phyloP scores from a whole-genome alignment of 306 rosid species.

The Quercus aquifolioides region DNA sequence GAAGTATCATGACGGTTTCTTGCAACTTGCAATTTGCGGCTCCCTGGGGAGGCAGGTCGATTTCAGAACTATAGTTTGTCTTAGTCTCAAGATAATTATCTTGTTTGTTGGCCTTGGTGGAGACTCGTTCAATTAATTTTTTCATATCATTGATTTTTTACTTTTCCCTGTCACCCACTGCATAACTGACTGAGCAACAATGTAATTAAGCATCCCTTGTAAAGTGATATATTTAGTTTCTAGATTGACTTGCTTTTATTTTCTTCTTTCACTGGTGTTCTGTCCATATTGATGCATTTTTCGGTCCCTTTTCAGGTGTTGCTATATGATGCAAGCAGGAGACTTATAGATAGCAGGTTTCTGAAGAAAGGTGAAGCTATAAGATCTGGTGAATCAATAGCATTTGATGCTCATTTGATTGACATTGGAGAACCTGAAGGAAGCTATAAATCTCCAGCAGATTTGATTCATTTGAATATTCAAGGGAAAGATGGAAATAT shows the following conservation, averaged over 20 bases:
- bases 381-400: conserved; percentile 45
- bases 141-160: background rate
- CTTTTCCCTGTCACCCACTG: conserved; percentile 17
- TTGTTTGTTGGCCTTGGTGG: background rate
- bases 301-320: conserved; percentile 41
- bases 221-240: background rate
- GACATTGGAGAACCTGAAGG: conserved; percentile 60
- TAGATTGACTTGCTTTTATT: background rate
- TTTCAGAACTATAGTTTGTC: conserved; percentile 10
- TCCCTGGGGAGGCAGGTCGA: conserved; percentile 64
- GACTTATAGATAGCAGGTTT: conserved; percentile 52
- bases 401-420: conserved; percentile 64
- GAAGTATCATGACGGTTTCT: conserved; percentile 72
- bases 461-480: conserved; percentile 32
- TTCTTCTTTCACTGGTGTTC: background rate
- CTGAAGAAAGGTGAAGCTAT: conserved; percentile 58
- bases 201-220: conserved; percentile 1
- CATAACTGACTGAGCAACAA: conserved; percentile 6
- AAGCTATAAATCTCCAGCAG: conserved; percentile 28
- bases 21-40: conserved; percentile 45
- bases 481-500: conserved; percentile 15
- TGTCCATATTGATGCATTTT: conserved; percentile 2
- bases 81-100: background rate
- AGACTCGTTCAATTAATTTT: background rate
- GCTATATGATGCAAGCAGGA: conserved; percentile 59